phyloP scores from a whole-genome alignment of 2,329 filamentous ascomycete species.

The Neofusicoccum parvum region DNA sequence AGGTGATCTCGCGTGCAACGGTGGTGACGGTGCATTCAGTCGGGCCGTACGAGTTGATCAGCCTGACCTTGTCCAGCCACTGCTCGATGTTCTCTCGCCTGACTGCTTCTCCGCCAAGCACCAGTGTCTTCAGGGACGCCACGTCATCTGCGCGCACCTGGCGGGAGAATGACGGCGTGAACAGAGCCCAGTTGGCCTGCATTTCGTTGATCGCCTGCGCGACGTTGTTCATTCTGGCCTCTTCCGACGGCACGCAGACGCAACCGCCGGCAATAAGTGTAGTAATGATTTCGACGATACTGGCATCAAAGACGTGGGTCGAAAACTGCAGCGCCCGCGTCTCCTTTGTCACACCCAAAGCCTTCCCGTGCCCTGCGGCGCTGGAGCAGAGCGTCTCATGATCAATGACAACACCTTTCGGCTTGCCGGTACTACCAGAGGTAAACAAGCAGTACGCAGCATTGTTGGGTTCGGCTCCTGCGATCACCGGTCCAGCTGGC shows the following conservation, averaged over 20 bases:
- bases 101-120: slow-evolving; percentile 39
- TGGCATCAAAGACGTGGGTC: slow-evolving; percentile 59
- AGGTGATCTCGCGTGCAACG: slow-evolving; percentile 20
- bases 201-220: slow-evolving; percentile 35
- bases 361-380: slow-evolving; percentile 23
- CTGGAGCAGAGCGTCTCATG: slow-evolving; percentile 32
- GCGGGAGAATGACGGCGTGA: slow-evolving; percentile 42
- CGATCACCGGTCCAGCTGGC: not conserved
- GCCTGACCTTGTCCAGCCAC: slow-evolving; percentile 38
- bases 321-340: slow-evolving; percentile 35
- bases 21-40: not conserved
- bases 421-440: slow-evolving; percentile 18
- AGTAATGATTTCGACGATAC: slow-evolving; percentile 58
- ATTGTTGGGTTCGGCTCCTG: not conserved
- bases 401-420: slow-evolving; percentile 28
- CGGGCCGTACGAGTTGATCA: slow-evolving; percentile 43
- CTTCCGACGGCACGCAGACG: slow-evolving; percentile 58
- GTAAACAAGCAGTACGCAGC: slow-evolving; percentile 67
- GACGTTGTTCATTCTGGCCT: slow-evolving; percentile 42
- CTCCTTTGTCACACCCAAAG: not conserved
- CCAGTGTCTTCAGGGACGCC: slow-evolving; percentile 42
- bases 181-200: slow-evolving; percentile 45
- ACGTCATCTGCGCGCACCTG: slow-evolving; percentile 40
- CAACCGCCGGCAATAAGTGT: slow-evolving; percentile 54
- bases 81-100: not conserved